A percentile compares a stretch with the other conserved stretches of the same genome.
phyloP scores from a whole-genome alignment of 352 stramenopile species.

The Phytophthora podocarpi region DNA sequence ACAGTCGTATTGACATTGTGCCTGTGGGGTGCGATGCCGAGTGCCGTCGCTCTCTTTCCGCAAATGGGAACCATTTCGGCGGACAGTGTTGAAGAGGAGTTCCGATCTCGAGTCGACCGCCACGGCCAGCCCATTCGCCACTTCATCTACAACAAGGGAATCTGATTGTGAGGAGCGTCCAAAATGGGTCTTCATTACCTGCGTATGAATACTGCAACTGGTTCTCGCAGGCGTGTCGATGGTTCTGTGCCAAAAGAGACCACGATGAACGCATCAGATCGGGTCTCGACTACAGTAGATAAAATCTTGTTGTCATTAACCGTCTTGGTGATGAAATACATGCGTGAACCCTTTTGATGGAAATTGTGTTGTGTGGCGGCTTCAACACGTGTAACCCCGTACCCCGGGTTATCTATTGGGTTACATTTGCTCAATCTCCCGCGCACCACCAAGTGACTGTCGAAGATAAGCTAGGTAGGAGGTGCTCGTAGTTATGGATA shows the following conservation, averaged over 20 bases:
- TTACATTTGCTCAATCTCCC: no score
- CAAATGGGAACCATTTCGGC: constrained; percentile 78
- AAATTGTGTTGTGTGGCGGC: no score
- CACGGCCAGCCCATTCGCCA: constrained; percentile 58
- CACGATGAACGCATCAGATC: no score
- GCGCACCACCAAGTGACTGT: no score
- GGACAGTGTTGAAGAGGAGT: constrained; percentile 65
- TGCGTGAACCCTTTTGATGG: no score
- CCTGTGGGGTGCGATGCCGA: constrained; percentile 80
- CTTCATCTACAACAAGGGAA: constrained; percentile 88
- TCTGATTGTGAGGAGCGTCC: constrained; percentile 37
- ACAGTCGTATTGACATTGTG: constrained; percentile 77
- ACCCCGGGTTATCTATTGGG: neutral
- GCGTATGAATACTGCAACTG: neutral
- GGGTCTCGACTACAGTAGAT: no score
- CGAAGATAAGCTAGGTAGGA: no score
- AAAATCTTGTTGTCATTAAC: no score
- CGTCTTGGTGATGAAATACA: no score
- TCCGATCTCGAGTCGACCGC: constrained; percentile 61
- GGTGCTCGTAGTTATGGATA: no score
- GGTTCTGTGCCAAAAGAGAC: neutral
- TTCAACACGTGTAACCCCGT: no score
- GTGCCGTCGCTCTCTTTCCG: constrained; percentile 79
- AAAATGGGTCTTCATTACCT: neutral
- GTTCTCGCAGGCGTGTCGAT: neutral